phyloP scores from a whole-genome alignment of 345 rosid genomes.

The Pseudoturritis turrita region DNA sequence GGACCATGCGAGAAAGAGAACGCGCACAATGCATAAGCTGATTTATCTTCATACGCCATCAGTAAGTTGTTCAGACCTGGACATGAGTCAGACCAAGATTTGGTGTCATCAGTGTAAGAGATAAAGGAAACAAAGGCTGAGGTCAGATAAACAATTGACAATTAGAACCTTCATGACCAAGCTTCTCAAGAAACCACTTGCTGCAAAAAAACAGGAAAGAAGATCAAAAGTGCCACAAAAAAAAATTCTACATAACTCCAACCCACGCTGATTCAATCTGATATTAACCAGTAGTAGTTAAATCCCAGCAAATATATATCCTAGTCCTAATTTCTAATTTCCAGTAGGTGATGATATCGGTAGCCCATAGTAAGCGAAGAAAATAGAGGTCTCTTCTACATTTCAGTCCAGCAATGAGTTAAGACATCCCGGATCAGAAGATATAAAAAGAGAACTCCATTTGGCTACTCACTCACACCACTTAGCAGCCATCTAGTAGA shows the following conservation, averaged over 20 bases:
- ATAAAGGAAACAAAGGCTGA: neutral
- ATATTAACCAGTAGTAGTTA: neutral
- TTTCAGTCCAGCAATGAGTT: neutral
- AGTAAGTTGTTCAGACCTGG: conserved; percentile 78
- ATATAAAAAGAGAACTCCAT: neutral
- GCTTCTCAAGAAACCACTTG: conserved; percentile 92
- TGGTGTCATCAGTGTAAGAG: neutral
- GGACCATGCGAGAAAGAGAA: conserved; percentile 84
- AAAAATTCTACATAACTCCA: neutral
- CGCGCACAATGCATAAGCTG: conserved; percentile 86
- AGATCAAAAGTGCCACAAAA: conserved; percentile 3
- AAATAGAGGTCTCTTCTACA: neutral
- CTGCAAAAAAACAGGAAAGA: conserved; percentile 41
- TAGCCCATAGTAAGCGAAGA: neutral
- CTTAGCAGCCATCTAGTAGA: neutral
- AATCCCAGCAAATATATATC: neutral
- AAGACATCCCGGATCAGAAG: neutral
- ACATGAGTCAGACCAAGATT: neutral
- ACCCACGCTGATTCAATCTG: neutral
- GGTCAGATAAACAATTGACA: neutral
- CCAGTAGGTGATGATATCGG: neutral
- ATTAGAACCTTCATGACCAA: conserved; percentile 83
- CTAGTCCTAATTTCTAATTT: neutral
- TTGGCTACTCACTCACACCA: neutral
- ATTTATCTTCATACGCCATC: conserved; percentile 89